Evolutionary conservation across 2,329 filamentous ascomycete species (phyloP).

Genomic region (Fusarium xylarioides): DNA sequence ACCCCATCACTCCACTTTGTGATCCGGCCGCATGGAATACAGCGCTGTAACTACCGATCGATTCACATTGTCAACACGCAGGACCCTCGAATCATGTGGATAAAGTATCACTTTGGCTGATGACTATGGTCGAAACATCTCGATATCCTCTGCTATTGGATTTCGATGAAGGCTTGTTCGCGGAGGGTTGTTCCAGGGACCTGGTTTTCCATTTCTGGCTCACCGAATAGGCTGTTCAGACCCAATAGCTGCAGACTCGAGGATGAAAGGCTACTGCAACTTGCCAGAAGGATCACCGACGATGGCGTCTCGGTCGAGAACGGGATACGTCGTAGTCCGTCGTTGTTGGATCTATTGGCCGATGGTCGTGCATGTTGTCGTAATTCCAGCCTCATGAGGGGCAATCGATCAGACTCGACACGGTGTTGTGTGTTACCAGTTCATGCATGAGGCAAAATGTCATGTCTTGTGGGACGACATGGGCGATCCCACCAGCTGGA

Average conservation of each 20-base stretch:
- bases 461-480: constrained; percentile 5
- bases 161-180: not conserved
- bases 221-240: constrained; percentile 9
- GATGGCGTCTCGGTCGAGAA: constrained; percentile 12
- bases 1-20: constrained; percentile 11
- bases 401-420: not conserved
- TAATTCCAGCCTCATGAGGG: constrained; percentile 7
- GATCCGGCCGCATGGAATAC: constrained; percentile 20
- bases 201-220: constrained; percentile 8
- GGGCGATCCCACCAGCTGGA: not conserved
- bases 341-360: not conserved
- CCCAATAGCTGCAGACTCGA: constrained; percentile 3
- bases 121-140: not conserved
- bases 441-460: constrained; percentile 24
- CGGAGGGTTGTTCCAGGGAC: not conserved
- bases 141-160: not conserved
- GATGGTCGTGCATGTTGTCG: not conserved
- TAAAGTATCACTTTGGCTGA: constrained; percentile 18
- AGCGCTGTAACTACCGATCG: constrained; percentile 6
- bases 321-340: not conserved
- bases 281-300: constrained; percentile 20
- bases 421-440: constrained; percentile 9
- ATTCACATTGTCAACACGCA: constrained; percentile 29
- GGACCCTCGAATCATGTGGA: constrained; percentile 24
- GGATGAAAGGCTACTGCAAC: constrained; percentile 16